A percentile compares a stretch with the other conserved stretches of the same genome.
Evolutionary conservation across 768 basidiomycete genomes (phyloP).

Genomic region (Boletus reticuloceps): DNA sequence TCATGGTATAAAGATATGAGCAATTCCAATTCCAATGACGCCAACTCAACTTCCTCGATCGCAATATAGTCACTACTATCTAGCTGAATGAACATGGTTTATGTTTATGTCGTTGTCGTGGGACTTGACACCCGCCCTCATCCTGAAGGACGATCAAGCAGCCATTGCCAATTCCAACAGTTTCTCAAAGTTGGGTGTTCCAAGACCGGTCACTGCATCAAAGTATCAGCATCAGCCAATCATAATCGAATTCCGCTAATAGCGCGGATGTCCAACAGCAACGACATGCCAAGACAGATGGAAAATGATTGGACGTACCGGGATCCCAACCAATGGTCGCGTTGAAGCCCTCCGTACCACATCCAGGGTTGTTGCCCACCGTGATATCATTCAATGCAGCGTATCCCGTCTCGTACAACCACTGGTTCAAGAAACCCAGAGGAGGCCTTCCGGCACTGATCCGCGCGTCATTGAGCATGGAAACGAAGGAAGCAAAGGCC

Average conservation of each 20-base stretch:
- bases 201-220: conserved; percentile 49
- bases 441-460: conserved; percentile 39
- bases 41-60: too few species aligned
- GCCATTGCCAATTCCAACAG: conserved; percentile 38
- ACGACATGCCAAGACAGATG: too few species aligned
- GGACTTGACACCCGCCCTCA: too few species aligned
- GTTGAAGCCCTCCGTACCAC: conserved; percentile 66
- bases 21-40: too few species aligned
- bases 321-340: conserved; percentile 61
- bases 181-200: conserved; percentile 51
- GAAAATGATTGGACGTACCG: conserved; percentile 32
- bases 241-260: too few species aligned
- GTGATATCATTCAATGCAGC: conserved; percentile 56
- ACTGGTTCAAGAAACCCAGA: conserved; percentile 66
- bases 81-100: too few species aligned
- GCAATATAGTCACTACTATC: too few species aligned
- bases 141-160: not conserved
- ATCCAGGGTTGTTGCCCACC: conserved; percentile 52
- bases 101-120: too few species aligned
- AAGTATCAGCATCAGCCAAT: not conserved
- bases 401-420: conserved; percentile 44
- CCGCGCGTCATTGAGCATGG: conserved; percentile 65
- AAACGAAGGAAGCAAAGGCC: conserved; percentile 59
- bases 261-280: too few species aligned
- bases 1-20: too few species aligned